These are phyloP conservation scores for Fusarium sp. DNA, from an alignment of 2,329 filamentous ascomycete genomes.

Conservation along the genomic window DNA sequence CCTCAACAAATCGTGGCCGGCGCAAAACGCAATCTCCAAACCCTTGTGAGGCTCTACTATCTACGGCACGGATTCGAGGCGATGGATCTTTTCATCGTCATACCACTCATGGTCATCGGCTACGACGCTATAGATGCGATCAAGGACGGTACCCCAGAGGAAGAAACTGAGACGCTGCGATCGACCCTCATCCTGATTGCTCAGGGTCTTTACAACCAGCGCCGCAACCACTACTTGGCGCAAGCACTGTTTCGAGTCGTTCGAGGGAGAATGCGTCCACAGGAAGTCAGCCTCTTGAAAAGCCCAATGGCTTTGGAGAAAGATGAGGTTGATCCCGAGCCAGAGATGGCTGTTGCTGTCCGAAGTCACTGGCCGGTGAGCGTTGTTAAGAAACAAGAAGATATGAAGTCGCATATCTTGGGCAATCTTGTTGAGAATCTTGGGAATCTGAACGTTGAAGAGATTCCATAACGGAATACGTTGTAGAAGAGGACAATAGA, in stretches of 20 bases:
- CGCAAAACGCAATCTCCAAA: conserved; percentile 40
- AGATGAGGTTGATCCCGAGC: conserved; percentile 34
- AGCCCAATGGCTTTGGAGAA: conserved; percentile 35
- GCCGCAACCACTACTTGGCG: conserved; percentile 52
- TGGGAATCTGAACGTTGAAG: conserved; percentile 14
- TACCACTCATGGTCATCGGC: conserved; percentile 51
- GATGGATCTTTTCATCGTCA: conserved; percentile 50
- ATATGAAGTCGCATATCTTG: conserved; percentile 43
- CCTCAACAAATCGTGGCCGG: conserved; percentile 41
- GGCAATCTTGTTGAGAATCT: conserved; percentile 43
- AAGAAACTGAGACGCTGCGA: conserved; percentile 46
- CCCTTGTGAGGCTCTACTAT: conserved; percentile 49
- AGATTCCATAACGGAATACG: background rate
- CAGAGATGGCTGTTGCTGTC: conserved; percentile 43
- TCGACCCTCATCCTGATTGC: conserved; percentile 53
- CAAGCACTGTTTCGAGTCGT: conserved; percentile 52
- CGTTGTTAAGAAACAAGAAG: conserved; percentile 47
- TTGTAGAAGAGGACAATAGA: too few relatives aligned
- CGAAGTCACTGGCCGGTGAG: conserved; percentile 51
- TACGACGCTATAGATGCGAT: conserved; percentile 48
- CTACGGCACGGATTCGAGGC: conserved; percentile 52
- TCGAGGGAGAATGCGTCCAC: conserved; percentile 50
- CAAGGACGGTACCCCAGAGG: conserved; percentile 4
- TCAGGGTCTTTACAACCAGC: conserved; percentile 52
- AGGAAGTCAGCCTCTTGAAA: conserved; percentile 43